Percentiles rank a stretch among this genome's conserved stretches.
phyloP scores from a whole-genome alignment of 768 basidiomycete species.

The Lentinula guzmanii region DNA sequence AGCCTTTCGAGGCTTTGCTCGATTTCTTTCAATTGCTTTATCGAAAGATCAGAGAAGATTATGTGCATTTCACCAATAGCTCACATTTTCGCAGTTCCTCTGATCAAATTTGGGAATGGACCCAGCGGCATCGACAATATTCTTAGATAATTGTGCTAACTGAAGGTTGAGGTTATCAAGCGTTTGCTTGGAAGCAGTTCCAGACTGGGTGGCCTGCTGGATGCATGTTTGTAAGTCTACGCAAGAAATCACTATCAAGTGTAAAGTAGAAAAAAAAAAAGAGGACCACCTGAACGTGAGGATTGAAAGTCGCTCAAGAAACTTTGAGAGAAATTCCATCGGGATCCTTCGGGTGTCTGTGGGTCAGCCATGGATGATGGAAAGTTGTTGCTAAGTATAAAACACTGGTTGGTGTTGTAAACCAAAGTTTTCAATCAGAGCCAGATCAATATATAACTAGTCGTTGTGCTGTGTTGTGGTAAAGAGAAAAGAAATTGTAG shows the following conservation, averaged over 20 bases:
- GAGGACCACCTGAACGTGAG: slow-evolving; percentile 23
- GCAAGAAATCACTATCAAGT: neutral
- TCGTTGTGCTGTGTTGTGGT: too few relatives aligned
- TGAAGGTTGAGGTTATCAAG: slow-evolving; percentile 41
- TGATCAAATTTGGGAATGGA: slow-evolving; percentile 71
- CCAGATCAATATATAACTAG: too few relatives aligned
- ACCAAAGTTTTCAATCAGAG: too few relatives aligned
- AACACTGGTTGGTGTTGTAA: too few relatives aligned
- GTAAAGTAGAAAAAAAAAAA: slow-evolving; percentile 6
- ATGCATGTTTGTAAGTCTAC: slow-evolving; percentile 28
- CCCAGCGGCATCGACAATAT: slow-evolving; percentile 55
- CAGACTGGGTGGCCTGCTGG: slow-evolving; percentile 25
- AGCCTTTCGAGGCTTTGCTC: slow-evolving; percentile 51
- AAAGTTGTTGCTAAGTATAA: too few relatives aligned
- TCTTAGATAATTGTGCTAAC: slow-evolving; percentile 54
- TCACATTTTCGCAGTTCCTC: slow-evolving; percentile 61
- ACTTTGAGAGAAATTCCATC: slow-evolving; percentile 41
- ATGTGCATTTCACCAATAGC: slow-evolving; percentile 16
- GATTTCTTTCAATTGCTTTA: slow-evolving; percentile 61
- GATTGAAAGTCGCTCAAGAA: slow-evolving; percentile 49
- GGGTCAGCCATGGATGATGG: neutral
- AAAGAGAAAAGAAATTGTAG: too few relatives aligned
- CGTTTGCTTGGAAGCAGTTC: slow-evolving; percentile 24
- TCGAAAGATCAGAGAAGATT: slow-evolving; percentile 9
- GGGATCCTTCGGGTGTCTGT: neutral